Percentiles rank a stretch among this genome's conserved stretches.
Evolutionary conservation across 1,284 basidiomycete genomes (phyloP).

Genomic region (Phellopilus nigrolimitatus): DNA sequence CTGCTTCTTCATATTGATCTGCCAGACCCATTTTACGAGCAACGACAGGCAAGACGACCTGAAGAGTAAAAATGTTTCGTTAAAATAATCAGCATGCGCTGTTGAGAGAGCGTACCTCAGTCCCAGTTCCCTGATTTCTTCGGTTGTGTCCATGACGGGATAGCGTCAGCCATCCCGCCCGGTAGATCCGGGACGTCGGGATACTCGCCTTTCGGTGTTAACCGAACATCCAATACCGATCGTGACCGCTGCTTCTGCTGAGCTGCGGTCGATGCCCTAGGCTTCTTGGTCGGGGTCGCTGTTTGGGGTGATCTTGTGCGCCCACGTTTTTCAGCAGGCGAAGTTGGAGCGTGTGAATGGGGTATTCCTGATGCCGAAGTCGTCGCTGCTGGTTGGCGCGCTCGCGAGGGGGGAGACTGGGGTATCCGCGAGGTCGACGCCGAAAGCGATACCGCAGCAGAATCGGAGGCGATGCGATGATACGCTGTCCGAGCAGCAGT

Average conservation of each 20-base stretch:
- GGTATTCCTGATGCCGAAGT: not conserved
- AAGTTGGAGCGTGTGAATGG: constrained; percentile 10
- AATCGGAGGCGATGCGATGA: constrained; percentile 7
- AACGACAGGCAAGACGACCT: constrained; percentile 69
- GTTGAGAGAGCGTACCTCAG: constrained; percentile 46
- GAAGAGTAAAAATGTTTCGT: constrained; percentile 6
- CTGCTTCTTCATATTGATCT: constrained; percentile 57
- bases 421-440: constrained; percentile 10
- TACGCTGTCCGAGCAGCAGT: not conserved
- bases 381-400: not conserved
- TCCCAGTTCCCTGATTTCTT: constrained; percentile 69
- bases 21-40: constrained; percentile 78
- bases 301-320: constrained; percentile 41
- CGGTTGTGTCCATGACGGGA: constrained; percentile 75
- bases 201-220: constrained; percentile 42
- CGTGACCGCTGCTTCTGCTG: constrained; percentile 27
- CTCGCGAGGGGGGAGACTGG: not conserved
- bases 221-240: constrained; percentile 29
- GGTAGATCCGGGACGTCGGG: constrained; percentile 44
- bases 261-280: constrained; percentile 27
- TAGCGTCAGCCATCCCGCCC: constrained; percentile 58
- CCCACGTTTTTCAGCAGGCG: constrained; percentile 25
- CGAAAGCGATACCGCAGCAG: constrained; percentile 6
- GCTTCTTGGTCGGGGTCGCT: constrained; percentile 35
- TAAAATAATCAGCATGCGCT: not conserved